Percentiles rank a stretch among this genome's conserved stretches.
Conservation (phyloP, 1,139 yeast species). For the Suhomyces wounanorum region DNA sequence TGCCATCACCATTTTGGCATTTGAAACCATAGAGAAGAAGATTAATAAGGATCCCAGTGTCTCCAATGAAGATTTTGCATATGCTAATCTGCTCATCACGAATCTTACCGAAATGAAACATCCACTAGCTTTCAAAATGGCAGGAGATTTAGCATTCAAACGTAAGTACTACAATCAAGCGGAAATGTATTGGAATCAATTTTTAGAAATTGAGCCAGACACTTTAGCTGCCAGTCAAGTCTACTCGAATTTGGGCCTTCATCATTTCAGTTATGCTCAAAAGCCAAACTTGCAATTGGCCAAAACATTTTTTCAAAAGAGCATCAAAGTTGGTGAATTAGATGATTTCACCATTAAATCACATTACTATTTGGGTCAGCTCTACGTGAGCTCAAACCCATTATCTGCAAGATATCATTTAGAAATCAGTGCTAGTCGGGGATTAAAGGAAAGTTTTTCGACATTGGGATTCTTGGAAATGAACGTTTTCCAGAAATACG, state of each 20-base stretch:
- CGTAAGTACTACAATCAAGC: slow-evolving; percentile 52
- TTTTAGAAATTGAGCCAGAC: slow-evolving; percentile 55
- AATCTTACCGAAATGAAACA: slow-evolving; percentile 63
- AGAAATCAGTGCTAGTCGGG: slow-evolving; percentile 74
- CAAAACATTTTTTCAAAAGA: slow-evolving; percentile 57
- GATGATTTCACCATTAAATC: slow-evolving; percentile 61
- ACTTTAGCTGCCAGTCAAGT: slow-evolving; percentile 73
- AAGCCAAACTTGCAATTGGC: slow-evolving; percentile 55
- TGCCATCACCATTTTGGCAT: slow-evolving; percentile 74
- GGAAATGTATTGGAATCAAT: slow-evolving; percentile 58
- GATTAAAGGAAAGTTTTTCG: slow-evolving; percentile 74
- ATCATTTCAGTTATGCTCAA: slow-evolving; percentile 50
- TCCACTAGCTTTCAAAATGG: slow-evolving; percentile 69
- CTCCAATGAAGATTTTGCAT: slow-evolving; percentile 53
- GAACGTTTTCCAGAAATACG: slow-evolving; percentile 57
- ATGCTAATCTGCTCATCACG: slow-evolving; percentile 65
- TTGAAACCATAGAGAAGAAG: slow-evolving; percentile 49
- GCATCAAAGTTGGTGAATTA: slow-evolving; percentile 59
- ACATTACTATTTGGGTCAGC: slow-evolving; percentile 76
- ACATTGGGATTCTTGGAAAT: slow-evolving; percentile 78
- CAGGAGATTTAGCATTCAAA: slow-evolving; percentile 69
- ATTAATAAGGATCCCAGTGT: slow-evolving; percentile 26
- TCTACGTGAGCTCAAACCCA: slow-evolving; percentile 60
- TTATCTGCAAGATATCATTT: slow-evolving; percentile 64
- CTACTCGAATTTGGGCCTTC: slow-evolving; percentile 66